These are phyloP conservation scores for Juglanconis juglandina DNA, from an alignment of 2,329 filamentous ascomycete genomes.

Conservation along the genomic window DNA sequence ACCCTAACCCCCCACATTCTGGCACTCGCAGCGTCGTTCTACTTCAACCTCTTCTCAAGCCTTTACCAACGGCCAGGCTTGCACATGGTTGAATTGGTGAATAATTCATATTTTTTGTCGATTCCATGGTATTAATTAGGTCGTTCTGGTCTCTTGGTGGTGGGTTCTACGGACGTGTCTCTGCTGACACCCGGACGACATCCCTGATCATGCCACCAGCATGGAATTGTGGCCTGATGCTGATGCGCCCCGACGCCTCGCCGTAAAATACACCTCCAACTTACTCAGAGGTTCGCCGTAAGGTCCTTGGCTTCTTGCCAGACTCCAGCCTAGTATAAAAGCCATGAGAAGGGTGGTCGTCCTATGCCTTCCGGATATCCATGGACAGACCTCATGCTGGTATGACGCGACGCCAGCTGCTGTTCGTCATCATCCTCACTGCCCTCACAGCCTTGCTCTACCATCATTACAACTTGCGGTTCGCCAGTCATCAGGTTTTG, in stretches of 20 bases:
- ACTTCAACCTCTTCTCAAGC: no score
- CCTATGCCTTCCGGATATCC: neutral
- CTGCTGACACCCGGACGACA: neutral
- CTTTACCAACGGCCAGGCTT: no score
- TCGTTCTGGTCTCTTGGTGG: no score
- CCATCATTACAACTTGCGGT: neutral
- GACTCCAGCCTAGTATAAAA: neutral
- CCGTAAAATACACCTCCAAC: neutral
- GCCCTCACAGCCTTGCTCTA: slow-evolving; percentile 12
- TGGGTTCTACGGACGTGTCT: neutral
- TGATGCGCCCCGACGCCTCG: neutral
- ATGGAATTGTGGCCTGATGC: slow-evolving; percentile 8
- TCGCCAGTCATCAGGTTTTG: neutral
- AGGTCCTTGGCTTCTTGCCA: neutral
- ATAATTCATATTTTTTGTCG: no score
- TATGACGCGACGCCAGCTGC: slow-evolving; percentile 24
- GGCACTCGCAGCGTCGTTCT: no score
- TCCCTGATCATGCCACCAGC: slow-evolving; percentile 10
- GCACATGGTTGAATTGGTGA: neutral
- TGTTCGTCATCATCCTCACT: slow-evolving; percentile 10
- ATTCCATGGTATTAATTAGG: no score
- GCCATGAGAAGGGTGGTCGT: neutral
- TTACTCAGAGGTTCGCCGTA: neutral
- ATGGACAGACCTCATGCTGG: slow-evolving; percentile 3
- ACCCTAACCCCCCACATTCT: no score